phyloP scores from a whole-genome alignment of 768 basidiomycete genomes.

The Nevesoporus exiguus region DNA sequence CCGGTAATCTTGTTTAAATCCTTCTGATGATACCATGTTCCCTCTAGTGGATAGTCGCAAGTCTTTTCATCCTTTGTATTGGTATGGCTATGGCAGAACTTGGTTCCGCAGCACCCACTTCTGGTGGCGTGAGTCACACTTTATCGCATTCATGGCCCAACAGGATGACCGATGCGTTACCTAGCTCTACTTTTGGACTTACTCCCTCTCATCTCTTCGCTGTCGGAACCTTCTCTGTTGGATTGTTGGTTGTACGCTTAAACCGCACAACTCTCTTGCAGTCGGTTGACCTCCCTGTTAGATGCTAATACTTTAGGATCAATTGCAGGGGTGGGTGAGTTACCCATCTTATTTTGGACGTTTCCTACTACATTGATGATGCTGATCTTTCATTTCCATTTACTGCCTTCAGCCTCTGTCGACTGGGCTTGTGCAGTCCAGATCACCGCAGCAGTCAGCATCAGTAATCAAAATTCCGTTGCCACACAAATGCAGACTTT shows the following conservation, averaged over 20 bases:
- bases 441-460: slow-evolving; percentile 60
- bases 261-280: no score
- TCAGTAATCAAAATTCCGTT: slow-evolving; percentile 35
- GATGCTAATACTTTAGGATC: no score
- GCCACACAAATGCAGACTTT: slow-evolving; percentile 41
- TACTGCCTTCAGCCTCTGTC: slow-evolving; percentile 43
- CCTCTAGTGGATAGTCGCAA: slow-evolving; percentile 37
- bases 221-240: no score
- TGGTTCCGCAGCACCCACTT: slow-evolving; percentile 40
- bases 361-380: no score
- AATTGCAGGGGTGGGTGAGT: no score
- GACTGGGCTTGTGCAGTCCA: slow-evolving; percentile 67
- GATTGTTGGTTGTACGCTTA: no score
- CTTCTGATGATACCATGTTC: not conserved
- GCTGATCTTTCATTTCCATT: not conserved
- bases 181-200: no score
- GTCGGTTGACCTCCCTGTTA: no score
- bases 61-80: slow-evolving; percentile 36
- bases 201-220: no score
- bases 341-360: no score
- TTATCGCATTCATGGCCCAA: no score
- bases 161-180: no score
- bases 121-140: slow-evolving; percentile 29
- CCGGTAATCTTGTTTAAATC: not conserved
- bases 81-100: slow-evolving; percentile 43